These are phyloP conservation scores for Leccinum solheimii DNA, from an alignment of 1,284 basidiomycete species.

Conservation along the genomic window DNA sequence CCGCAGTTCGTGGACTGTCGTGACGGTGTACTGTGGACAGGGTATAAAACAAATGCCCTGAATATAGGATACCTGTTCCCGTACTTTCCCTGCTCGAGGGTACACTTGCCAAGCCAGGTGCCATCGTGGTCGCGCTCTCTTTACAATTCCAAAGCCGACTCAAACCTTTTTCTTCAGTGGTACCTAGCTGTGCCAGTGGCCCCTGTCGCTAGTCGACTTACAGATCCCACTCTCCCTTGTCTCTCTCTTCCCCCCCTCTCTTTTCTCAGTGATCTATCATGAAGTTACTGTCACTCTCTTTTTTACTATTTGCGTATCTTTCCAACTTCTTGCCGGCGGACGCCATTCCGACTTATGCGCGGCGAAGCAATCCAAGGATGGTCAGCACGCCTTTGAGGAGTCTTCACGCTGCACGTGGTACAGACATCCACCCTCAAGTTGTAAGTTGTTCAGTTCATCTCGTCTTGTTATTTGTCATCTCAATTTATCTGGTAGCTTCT, in stretches of 20 bases:
- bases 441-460: conserved; percentile 43
- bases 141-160: conserved; percentile 25
- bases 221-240: background rate
- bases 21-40: background rate
- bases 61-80: conserved; percentile 22
- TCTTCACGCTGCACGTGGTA: conserved; percentile 11
- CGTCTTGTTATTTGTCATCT: background rate
- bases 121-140: conserved; percentile 11
- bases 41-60: conserved; percentile 15
- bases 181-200: background rate
- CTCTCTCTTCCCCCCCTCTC: background rate
- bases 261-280: conserved; percentile 13
- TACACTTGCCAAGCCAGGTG: conserved; percentile 23
- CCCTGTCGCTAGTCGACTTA: conserved; percentile 18
- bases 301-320: conserved; percentile 26
- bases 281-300: conserved; percentile 17
- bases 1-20: background rate
- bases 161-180: background rate
- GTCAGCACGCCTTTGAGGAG: conserved; percentile 33
- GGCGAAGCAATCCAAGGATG: conserved; percentile 18
- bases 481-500: conserved; percentile 45
- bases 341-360: conserved; percentile 22
- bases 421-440: conserved; percentile 59
- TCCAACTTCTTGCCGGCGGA: conserved; percentile 7
- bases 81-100: background rate